Conservation (phyloP, 2,329 filamentous ascomycete species). For the Blumeria hordei region DNA sequence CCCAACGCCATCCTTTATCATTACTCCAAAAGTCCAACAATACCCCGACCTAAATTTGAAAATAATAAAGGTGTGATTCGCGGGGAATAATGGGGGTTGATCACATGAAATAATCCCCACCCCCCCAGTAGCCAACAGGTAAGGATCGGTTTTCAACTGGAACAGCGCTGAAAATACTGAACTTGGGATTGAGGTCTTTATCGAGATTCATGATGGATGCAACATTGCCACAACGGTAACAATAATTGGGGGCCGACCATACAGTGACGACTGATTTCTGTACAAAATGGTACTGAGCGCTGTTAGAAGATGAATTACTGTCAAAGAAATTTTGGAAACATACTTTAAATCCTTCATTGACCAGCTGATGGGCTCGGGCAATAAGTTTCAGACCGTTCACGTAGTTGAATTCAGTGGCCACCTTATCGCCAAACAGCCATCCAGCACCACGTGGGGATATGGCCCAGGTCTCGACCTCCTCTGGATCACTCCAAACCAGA, state of each 20-base stretch:
- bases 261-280: constrained; percentile 80
- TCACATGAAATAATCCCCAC: constrained; percentile 43
- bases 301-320: constrained; percentile 11
- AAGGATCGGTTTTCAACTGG: constrained; percentile 65
- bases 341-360: constrained; percentile 54
- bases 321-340: constrained; percentile 2
- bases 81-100: background rate
- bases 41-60: no score
- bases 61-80: no score
- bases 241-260: constrained; percentile 28
- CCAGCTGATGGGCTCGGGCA: constrained; percentile 48
- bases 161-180: constrained; percentile 81
- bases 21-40: background rate
- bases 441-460: constrained; percentile 44
- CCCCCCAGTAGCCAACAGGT: constrained; percentile 42
- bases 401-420: constrained; percentile 54
- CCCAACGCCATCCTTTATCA: constrained; percentile 3
- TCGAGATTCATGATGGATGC: constrained; percentile 74
- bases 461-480: constrained; percentile 46
- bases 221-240: constrained; percentile 26
- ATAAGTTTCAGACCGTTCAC: constrained; percentile 51
- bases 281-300: constrained; percentile 58
- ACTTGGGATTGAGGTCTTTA: constrained; percentile 65
- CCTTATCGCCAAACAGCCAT: constrained; percentile 31
- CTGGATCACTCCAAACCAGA: constrained; percentile 53